Base-by-base conservation (phyloP, 176 grass and related monocot genomes). In the Eragrostis curvula region DNA sequence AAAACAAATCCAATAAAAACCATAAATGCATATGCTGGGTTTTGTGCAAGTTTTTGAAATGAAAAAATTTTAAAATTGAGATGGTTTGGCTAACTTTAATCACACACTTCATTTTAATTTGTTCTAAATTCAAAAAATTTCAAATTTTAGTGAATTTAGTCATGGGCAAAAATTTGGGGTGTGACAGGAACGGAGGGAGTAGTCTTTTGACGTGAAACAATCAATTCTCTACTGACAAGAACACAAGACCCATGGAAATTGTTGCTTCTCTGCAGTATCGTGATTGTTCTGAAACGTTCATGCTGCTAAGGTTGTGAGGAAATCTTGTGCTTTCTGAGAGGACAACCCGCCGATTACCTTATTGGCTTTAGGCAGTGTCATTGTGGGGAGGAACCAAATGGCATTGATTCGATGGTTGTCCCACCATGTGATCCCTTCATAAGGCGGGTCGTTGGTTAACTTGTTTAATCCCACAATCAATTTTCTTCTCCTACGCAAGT, bases 341-440 rank as follows among this genome's bases (percentile, higher is more conserved):
- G 78, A 78, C 88, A 82, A 46, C 64, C 48, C 20, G 62, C 21
- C 17, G 66, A 81, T 85, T 28, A 64, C 78, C 28, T 48, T 69
- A 69, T 48, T 49, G 29, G 61, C 87, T 88, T 84, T 88, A 71
- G 41, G 81, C 75, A 71, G 46, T 62, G 73, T 46, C 71, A 42
- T 30, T 39, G 72, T 42, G 61, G 85, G 57, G 70, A 23, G 63
- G 67, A 49, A 50, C 70, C 48, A 44, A 67, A 68, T 87, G 79
- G 63, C 72, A 88, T 88, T 95, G 78, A 85, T 92, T 87, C 85
- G 66, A 30, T 71, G 57, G 60, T 48, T 73, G 75, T 79, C 93
- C 93, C 89, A 92, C 93, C 93, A 95, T 92, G 93, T 95, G 93
- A 88, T 83, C 47, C 65, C 61, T 76, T 87, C n/a, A 79, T 87